These are phyloP conservation scores for Capsella rubella DNA, from an alignment of 441 rosid genomes.

Conservation along the genomic window DNA sequence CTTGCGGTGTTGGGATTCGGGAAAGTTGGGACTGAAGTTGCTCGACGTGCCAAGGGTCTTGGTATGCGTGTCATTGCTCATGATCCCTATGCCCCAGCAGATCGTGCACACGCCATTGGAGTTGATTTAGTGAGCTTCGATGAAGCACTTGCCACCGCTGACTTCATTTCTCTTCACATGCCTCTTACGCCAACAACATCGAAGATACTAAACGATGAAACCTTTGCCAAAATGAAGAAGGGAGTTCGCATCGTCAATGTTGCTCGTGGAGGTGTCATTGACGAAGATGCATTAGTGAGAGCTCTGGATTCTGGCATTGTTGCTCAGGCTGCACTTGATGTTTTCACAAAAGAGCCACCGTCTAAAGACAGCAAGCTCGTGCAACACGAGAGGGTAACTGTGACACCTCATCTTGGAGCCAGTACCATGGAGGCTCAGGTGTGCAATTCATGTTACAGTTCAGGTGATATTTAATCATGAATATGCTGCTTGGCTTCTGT, in stretches of 20 bases:
- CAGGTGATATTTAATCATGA: background rate
- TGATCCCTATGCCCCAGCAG: constrained; percentile 96
- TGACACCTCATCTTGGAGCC: constrained; percentile 98
- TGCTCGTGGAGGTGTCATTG: constrained; percentile 97
- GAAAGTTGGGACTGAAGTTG: constrained; percentile 95
- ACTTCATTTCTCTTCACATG: constrained; percentile 95
- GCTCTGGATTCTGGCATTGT: constrained; percentile 87
- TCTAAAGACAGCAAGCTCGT: constrained; percentile 77
- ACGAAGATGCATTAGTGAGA: constrained; percentile 91
- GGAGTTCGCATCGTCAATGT: constrained; percentile 92
- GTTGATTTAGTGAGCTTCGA: constrained; percentile 89
- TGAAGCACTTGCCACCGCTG: constrained; percentile 77
- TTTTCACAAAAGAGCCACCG: constrained; percentile 88
- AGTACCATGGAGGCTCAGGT: constrained; percentile 98
- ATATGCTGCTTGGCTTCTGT: constrained; percentile 11
- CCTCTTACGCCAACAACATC: constrained; percentile 85
- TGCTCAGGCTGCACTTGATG: constrained; percentile 99
- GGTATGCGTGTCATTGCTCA: constrained; percentile 97
- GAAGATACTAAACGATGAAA: constrained; percentile 81
- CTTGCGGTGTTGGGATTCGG: constrained; percentile 97
- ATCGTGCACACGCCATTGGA: constrained; percentile 89
- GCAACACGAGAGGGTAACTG: constrained; percentile 83
- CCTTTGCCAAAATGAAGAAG: constrained; percentile 92
- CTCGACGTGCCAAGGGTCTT: constrained; percentile 93
- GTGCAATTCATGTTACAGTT: constrained; percentile 2